phyloP scores from a whole-genome alignment of 2,329 filamentous ascomycete species.

The Diaporthe australafricana region DNA sequence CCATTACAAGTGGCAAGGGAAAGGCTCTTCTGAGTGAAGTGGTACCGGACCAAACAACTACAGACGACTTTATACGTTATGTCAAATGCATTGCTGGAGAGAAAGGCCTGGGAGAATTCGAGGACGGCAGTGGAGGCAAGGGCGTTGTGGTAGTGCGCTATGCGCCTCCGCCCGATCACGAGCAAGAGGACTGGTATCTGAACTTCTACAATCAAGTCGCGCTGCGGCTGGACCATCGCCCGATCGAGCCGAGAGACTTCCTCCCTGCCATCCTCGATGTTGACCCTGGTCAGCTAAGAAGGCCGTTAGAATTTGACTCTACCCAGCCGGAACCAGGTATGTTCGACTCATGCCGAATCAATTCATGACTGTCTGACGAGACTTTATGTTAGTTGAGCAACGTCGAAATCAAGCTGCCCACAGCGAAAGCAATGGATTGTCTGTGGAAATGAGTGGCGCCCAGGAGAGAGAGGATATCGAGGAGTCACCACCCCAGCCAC shows the following conservation, averaged over 20 bases:
- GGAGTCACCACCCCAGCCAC: slow-evolving; percentile 36
- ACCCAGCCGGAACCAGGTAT: slow-evolving; percentile 43
- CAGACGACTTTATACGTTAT: slow-evolving; percentile 82
- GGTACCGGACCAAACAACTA: slow-evolving; percentile 70
- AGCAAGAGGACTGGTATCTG: slow-evolving; percentile 73
- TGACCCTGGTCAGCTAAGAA: slow-evolving; percentile 78
- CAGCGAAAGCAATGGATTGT: slow-evolving; percentile 25
- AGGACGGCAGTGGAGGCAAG: slow-evolving; percentile 71
- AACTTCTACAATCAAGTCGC: slow-evolving; percentile 78
- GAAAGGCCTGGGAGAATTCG: slow-evolving; percentile 75
- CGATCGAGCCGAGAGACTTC: slow-evolving; percentile 91
- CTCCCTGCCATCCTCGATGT: slow-evolving; percentile 88
- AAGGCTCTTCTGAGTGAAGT: slow-evolving; percentile 80
- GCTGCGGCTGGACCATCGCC: slow-evolving; percentile 79
- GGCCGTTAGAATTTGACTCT: slow-evolving; percentile 69
- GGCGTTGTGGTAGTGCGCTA: slow-evolving; percentile 85
- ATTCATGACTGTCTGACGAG: not conserved
- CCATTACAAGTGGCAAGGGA: slow-evolving; percentile 83
- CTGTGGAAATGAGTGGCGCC: slow-evolving; percentile 44
- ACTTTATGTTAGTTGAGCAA: slow-evolving; percentile 3
- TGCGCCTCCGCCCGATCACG: slow-evolving; percentile 64
- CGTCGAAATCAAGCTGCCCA: not conserved
- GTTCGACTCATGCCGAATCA: not conserved
- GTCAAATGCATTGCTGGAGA: slow-evolving; percentile 81
- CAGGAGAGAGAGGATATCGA: slow-evolving; percentile 24